Conservation (phyloP, 495 filamentous ascomycete species). For the Aspergillus nidulans region DNA sequence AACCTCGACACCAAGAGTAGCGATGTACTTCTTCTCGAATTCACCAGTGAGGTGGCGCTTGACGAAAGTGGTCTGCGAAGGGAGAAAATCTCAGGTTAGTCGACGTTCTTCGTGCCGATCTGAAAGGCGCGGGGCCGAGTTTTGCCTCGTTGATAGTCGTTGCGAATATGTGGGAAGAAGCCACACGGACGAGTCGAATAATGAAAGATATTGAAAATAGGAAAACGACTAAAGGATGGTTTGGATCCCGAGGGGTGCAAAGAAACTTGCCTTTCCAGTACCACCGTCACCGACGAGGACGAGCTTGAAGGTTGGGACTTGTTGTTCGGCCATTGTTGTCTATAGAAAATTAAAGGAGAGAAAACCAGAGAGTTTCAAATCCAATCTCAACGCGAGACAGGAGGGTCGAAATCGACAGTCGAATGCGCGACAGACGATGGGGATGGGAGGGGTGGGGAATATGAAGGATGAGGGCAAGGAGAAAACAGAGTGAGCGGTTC, state of each 20-base stretch:
- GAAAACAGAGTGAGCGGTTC: slow-evolving; percentile 23
- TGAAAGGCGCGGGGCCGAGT: slow-evolving; percentile 22
- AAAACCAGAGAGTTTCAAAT: slow-evolving; percentile 6
- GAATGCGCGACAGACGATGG: slow-evolving; percentile 20
- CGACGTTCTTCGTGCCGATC: slow-evolving; percentile 15
- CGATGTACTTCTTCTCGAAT: slow-evolving; percentile 99
- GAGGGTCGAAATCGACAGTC: slow-evolving; percentile 12
- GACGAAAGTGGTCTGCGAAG: slow-evolving; percentile 92
- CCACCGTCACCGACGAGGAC: slow-evolving; percentile 99
- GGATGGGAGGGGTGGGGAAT: slow-evolving; percentile 19
- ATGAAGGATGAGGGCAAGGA: slow-evolving; percentile 21
- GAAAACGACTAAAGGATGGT: background rate
- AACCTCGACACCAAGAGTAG: slow-evolving; percentile 98
- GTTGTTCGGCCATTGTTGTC: slow-evolving; percentile 57
- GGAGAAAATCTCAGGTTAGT: slow-evolving; percentile 25
- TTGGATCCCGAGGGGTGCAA: background rate
- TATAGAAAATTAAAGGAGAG: slow-evolving; percentile 25
- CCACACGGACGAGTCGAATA: background rate
- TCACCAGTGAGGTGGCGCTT: slow-evolving; percentile 99
- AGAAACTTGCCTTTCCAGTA: slow-evolving; percentile 88
- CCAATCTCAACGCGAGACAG: background rate
- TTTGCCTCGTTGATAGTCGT: slow-evolving; percentile 29
- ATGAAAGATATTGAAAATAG: background rate
- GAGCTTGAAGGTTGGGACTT: slow-evolving; percentile 85
- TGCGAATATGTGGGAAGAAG: slow-evolving; percentile 12